Percentiles rank a stretch among this genome's conserved stretches.
Conservation (phyloP, 2,329 filamentous ascomycete genomes). For the Penicillium psychrosexuale region DNA sequence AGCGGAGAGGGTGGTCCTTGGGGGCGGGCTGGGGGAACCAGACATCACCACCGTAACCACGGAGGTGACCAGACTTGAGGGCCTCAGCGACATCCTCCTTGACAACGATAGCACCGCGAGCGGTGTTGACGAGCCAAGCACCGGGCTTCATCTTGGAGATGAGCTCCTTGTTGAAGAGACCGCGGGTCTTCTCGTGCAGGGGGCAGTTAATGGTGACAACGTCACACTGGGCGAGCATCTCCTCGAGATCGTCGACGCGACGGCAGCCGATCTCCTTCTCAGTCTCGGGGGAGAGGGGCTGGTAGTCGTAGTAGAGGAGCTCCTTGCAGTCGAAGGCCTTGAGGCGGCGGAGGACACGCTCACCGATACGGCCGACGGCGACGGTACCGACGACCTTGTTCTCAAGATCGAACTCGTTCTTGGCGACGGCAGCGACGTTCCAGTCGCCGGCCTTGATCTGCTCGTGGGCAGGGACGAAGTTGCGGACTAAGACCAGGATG, state of each 20-base stretch:
- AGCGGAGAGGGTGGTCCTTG: slow-evolving; percentile 86
- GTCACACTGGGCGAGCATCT: slow-evolving; percentile 91
- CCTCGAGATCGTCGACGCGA: slow-evolving; percentile 83
- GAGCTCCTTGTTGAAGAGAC: slow-evolving; percentile 97
- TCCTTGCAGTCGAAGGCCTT: slow-evolving; percentile 99
- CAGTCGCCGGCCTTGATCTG: slow-evolving; percentile 84
- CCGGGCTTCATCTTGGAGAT: slow-evolving; percentile 99
- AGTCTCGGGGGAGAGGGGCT: slow-evolving; percentile 78
- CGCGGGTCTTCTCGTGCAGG: slow-evolving; percentile 94
- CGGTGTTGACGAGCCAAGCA: slow-evolving; percentile 97
- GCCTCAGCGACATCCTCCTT: slow-evolving; percentile 98
- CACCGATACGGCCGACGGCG: slow-evolving; percentile 93
- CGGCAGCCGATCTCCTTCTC: slow-evolving; percentile 96
- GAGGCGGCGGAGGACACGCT: slow-evolving; percentile 92
- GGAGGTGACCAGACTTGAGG: slow-evolving; percentile 76
- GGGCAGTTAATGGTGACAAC: slow-evolving; percentile 99
- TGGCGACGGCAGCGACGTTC: slow-evolving; percentile 92
- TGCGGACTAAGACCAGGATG: slow-evolving; percentile 90
- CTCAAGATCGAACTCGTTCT: slow-evolving; percentile 98
- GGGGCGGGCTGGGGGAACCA: slow-evolving; percentile 99
- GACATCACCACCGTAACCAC: slow-evolving; percentile 50
- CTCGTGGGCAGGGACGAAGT: slow-evolving; percentile 98
- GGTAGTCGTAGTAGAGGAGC: slow-evolving; percentile 99
- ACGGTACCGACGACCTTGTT: slow-evolving; percentile 97
- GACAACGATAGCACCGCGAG: slow-evolving; percentile 96